Evolutionary conservation across 768 basidiomycete genomes (phyloP).

Genomic region (Leccinum imitatum): DNA sequence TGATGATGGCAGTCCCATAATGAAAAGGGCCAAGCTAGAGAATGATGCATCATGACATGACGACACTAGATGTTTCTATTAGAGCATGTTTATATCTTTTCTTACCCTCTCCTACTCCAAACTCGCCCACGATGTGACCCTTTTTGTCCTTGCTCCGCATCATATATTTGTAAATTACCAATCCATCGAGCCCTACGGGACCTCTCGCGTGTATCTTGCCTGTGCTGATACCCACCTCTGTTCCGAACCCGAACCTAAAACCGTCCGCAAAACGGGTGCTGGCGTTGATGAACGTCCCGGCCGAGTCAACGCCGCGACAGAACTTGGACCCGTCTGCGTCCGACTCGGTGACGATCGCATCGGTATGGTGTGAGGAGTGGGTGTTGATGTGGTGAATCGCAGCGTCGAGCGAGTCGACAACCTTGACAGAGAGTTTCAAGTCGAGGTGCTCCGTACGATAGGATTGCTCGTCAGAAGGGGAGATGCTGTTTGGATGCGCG

Average conservation of each 20-base stretch:
- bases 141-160: conserved; percentile 67
- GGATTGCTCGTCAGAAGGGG: conserved; percentile 56
- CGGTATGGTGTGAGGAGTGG: conserved; percentile 95
- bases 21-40: conserved; percentile 69
- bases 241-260: conserved; percentile 94
- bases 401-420: conserved; percentile 64
- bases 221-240: conserved; percentile 97
- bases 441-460: conserved; percentile 90
- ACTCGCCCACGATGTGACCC: conserved; percentile 88
- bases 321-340: conserved; percentile 64
- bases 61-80: conserved; percentile 18
- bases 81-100: conserved; percentile 69
- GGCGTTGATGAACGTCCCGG: conserved; percentile 92
- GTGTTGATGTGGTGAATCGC: conserved; percentile 90
- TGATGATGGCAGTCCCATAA: conserved; percentile 43
- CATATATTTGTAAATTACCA: conserved; percentile 97
- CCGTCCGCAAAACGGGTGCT: conserved; percentile 97
- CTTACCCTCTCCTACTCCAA: conserved; percentile 67
- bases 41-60: conserved; percentile 18
- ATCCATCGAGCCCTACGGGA: conserved; percentile 90
- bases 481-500: conserved; percentile 44
- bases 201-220: conserved; percentile 96
- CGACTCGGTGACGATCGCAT: conserved; percentile 86
- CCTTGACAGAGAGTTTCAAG: conserved; percentile 77
- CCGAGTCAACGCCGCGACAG: conserved; percentile 85